phyloP scores from a whole-genome alignment of 116 monocot genomes.

The Phalaenopsis hybrid region DNA sequence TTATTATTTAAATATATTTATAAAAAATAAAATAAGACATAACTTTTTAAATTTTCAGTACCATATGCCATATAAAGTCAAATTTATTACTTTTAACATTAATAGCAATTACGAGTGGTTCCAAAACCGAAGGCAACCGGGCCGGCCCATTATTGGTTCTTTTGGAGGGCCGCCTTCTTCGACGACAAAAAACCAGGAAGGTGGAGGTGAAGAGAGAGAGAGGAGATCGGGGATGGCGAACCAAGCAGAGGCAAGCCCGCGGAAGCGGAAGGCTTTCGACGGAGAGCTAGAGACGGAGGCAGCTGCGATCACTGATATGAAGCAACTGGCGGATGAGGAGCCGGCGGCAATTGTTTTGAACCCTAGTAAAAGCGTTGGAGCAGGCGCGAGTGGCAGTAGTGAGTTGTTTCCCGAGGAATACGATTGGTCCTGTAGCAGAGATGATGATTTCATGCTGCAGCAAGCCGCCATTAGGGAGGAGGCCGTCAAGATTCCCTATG shows the following conservation, averaged over 20 bases:
- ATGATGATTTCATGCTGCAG: constrained; percentile 22
- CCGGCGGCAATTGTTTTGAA: neutral
- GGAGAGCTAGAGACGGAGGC: neutral
- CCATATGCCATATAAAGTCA: neutral
- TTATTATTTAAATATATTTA: no score
- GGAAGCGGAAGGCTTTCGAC: constrained; percentile 13
- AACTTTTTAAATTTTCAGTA: no score
- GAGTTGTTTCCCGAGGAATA: neutral
- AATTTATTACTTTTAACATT: no score
- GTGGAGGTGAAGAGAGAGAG: neutral
- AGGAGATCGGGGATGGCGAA: constrained; percentile 10
- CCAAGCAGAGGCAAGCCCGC: constrained; percentile 8
- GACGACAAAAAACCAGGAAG: neutral
- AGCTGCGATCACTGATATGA: neutral
- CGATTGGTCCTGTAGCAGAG: constrained; percentile 20
- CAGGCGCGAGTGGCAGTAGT: neutral
- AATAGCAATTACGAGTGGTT: neutral
- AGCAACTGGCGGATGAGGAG: neutral
- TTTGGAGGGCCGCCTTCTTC: no score
- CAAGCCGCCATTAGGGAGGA: constrained; percentile 17
- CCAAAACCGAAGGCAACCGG: no score
- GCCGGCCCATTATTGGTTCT: neutral
- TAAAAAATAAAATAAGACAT: no score
- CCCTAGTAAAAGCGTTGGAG: constrained; percentile 8
- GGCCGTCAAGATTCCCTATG: constrained; percentile 16